Evolutionary conservation across 306 rosid genomes (phyloP).

Genomic region (Trichosanthes cucumerina): DNA sequence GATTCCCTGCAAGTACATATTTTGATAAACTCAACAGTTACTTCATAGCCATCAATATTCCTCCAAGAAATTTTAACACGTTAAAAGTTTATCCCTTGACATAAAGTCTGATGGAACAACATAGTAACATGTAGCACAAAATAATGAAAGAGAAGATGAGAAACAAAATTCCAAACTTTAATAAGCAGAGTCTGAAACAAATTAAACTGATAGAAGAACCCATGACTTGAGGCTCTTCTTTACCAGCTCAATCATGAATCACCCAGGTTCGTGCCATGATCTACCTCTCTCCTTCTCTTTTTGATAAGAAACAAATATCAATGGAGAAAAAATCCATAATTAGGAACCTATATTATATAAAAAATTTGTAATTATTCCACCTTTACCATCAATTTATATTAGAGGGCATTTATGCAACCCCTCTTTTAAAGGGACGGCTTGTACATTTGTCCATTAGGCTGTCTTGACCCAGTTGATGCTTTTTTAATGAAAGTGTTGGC

Average conservation of each 20-base stretch:
- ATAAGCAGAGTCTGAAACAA: background rate
- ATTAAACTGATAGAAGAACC: background rate
- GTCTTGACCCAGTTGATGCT: background rate
- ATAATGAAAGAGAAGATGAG: background rate
- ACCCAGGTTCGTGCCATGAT: background rate
- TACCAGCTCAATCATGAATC: background rate
- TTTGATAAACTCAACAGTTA: slow-evolving; percentile 17
- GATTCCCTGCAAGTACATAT: slow-evolving; percentile 63
- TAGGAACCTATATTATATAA: background rate
- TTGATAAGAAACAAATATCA: background rate
- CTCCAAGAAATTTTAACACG: background rate
- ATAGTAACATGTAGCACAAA: background rate
- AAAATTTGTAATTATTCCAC: too few species aligned
- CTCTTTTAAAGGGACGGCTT: too few species aligned
- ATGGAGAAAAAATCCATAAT: background rate
- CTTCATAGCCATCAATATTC: slow-evolving; percentile 7
- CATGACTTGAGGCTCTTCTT: background rate
- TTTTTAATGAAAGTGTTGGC: background rate
- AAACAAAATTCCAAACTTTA: background rate
- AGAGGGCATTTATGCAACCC: background rate
- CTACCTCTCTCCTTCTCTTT: background rate
- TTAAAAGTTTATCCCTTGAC: background rate
- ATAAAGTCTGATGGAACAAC: background rate
- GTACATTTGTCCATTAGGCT: background rate
- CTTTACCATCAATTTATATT: too few species aligned